Percentiles rank a stretch among this genome's conserved stretches.
Evolutionary conservation across 768 basidiomycete species (phyloP).

Genomic region (Gautieria morchelliformis): DNA sequence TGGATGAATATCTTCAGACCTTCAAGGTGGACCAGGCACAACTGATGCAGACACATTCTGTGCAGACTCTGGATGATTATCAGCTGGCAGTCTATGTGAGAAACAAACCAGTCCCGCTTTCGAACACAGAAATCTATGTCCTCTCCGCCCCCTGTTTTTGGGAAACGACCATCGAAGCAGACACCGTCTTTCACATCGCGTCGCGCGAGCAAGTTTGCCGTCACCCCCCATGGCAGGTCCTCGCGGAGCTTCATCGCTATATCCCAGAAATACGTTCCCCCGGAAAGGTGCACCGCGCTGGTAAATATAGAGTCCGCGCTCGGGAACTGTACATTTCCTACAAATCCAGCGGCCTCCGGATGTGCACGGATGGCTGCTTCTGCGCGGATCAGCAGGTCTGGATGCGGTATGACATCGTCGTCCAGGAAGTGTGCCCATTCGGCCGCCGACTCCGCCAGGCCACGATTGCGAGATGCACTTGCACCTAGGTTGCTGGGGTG

Average conservation of each 20-base stretch:
- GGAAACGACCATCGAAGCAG: slow-evolving; percentile 37
- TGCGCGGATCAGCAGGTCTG: slow-evolving; percentile 34
- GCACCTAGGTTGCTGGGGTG: slow-evolving; percentile 42
- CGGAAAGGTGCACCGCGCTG: slow-evolving; percentile 43
- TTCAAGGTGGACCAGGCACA: too few species aligned
- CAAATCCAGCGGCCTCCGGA: slow-evolving; percentile 42
- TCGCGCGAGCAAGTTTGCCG: slow-evolving; percentile 46
- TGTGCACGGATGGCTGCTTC: slow-evolving; percentile 38
- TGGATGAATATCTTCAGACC: too few species aligned
- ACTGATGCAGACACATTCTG: too few species aligned
- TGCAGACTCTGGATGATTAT: too few species aligned
- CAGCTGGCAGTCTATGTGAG: too few species aligned
- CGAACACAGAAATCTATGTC: slow-evolving; percentile 50
- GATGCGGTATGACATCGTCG: slow-evolving; percentile 40
- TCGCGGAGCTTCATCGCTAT: slow-evolving; percentile 38
- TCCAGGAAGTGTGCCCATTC: slow-evolving; percentile 55
- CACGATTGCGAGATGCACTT: slow-evolving; percentile 45
- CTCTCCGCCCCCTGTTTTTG: slow-evolving; percentile 57
- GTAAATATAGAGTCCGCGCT: slow-evolving; percentile 38
- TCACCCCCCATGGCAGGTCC: slow-evolving; percentile 55
- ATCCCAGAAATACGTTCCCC: slow-evolving; percentile 54
- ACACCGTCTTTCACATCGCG: slow-evolving; percentile 36
- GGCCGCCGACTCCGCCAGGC: slow-evolving; percentile 43
- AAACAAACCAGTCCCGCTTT: slow-evolving; percentile 32
- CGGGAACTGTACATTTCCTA: slow-evolving; percentile 44